Evolutionary conservation across 2,329 filamentous ascomycete species (phyloP), one percentile per base, ranked within the genome.

Genomic region (Leptodontidium sp.): DNA sequence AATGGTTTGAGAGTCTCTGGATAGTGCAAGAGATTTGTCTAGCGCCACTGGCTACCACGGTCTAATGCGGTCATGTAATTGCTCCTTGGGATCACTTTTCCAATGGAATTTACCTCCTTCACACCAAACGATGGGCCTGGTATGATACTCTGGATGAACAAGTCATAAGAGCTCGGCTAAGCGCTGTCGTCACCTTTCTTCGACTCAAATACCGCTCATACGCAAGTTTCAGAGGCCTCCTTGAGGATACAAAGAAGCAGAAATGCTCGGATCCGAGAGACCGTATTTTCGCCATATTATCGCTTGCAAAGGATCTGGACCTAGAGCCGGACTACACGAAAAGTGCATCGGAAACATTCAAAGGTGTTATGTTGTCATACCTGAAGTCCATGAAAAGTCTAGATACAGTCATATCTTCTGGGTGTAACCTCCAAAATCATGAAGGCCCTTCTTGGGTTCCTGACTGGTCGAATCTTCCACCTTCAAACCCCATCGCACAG

Each of bases 21-120:
- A n/a, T 49, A 15, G 45, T 49, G 45, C 45, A 49, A 49, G 45
- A 49, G n/a, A 49, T 24, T n/a, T 49, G 45, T n/a, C 17, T 49
- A n/a, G 45, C 45, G 17, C 45, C 45, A 8, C 45, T 6, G 45
- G 17, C 14, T n/a, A n/a, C 17, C 45, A n/a, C n/a, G 15, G 17
- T 49, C 7, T 11, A 49, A n/a, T 49, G 45, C 17, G 45, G 45
- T n/a, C 15, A 15, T n/a, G n/a, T 15, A n/a, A 49, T 49, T 49
- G 45, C n/a, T 8, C n/a, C 45, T 8, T 24, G 47, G 47, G 47
- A 50, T 21, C 47, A 50, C 9, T 21, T 50, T 24, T 50, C 47
- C n/a, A 50, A 50, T 21, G n/a, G 47, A n/a, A 50, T 50, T 9
- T 24, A 21, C n/a, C 47, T 50, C n/a, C 17, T 50, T 24, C 47